Evolutionary conservation across 225 moss, liverwort and hornwort genomes (phyloP), one percentile per base, ranked within the genome.

Genomic region (Polytrichum formosum): DNA sequence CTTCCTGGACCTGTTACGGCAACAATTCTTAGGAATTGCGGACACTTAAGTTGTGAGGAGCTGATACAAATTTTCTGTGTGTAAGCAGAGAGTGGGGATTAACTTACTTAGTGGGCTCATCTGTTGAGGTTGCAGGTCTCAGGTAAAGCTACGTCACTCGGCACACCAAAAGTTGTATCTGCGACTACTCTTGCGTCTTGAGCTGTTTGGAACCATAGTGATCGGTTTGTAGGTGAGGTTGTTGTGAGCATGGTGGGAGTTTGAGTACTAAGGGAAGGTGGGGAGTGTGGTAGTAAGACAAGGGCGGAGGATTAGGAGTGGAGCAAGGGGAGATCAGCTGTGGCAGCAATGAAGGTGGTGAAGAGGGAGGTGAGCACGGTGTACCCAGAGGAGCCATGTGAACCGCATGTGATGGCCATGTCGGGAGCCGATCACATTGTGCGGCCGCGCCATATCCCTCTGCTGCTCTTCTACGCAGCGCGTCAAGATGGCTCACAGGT

Each of bases 381-480:
- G 27, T 60, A 65, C 26, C 65, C 76, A 25, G 54, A 26, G 35
- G 70, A 64, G 56, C 70, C 53, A 2, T 76, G 76, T 25, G 56
- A 70, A 58, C 76, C 76, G 5, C 64, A 70, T 19, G 76, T 76
- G 37, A 70, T 76, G 70, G 65, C 56, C 65, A 37, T 76, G 76
- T 76, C 76, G 1, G 76, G 76, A 65, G 76, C 76, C 6, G 76
- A 76, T 66, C 76, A 76, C 53, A 66, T 76, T 53, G 70, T 71
- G 13, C 65, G 76, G 4, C 70, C 70, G 27, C 76, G 70, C 22
- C 76, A 71, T 21, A 53, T 76, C 20, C 76, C 76, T 25, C 70
- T 70, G 1, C 66, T 76, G 18, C 9, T 76, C 20, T 76, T 71
- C 64, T 76, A 71, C 28, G 46, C 26, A 65, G 70, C 70, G 56